A percentile compares a stretch with the other conserved stretches of the same genome.
Conservation (phyloP, 169 alveolate species). For the Plasmodium inui region DNA sequence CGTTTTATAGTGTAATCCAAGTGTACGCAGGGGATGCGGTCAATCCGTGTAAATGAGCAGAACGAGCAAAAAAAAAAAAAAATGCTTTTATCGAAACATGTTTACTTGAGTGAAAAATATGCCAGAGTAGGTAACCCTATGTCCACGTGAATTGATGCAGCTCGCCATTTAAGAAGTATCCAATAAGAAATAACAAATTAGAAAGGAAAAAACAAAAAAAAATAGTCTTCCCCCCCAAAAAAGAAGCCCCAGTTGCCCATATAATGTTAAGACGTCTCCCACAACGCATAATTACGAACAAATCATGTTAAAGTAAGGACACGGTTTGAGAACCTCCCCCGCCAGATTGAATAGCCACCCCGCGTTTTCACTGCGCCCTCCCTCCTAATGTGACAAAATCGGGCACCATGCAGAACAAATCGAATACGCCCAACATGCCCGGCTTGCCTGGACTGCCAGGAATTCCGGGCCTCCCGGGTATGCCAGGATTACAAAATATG, state of each 20-base stretch:
- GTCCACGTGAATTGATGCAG: not conserved
- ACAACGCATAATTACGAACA: not conserved
- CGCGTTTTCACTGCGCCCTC: not conserved
- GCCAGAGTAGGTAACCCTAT: not conserved
- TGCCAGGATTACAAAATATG: conserved; percentile 6
- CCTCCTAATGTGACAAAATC: not conserved
- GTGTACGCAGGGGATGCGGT: not conserved
- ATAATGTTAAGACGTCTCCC: not conserved
- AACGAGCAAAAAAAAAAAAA: not conserved
- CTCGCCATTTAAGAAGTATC: not conserved
- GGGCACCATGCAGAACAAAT: not conserved
- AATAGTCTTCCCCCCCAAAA: not conserved
- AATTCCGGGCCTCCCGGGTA: not conserved
- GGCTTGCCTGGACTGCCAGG: not conserved
- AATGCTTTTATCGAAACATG: not conserved
- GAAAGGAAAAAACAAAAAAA: not conserved
- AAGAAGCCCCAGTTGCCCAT: not conserved
- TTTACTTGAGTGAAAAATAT: not conserved
- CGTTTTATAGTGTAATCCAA: not conserved
- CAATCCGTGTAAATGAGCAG: not conserved
- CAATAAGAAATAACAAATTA: not conserved
- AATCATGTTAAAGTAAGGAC: not conserved
- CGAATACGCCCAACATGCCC: not conserved
- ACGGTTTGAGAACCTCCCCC: not conserved
- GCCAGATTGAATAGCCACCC: not conserved